Percentiles rank a stretch among this genome's conserved stretches.
phyloP scores from a whole-genome alignment of 805 yeast species.

The Schizosaccharomyces cryophilus region DNA sequence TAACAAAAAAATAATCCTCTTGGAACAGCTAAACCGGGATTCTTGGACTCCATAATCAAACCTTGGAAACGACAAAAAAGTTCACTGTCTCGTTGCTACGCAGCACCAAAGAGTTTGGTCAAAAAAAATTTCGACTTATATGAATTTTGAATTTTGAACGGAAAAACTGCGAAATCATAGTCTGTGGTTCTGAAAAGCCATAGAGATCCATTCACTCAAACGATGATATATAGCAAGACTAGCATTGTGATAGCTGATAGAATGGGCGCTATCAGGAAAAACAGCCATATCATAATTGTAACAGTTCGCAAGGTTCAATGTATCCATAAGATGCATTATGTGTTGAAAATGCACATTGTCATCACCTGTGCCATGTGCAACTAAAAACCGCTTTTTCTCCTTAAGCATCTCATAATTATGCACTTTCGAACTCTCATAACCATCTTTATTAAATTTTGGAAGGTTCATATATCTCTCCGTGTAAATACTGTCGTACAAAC shows the following conservation, averaged over 20 bases:
- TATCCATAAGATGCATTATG: conserved; percentile 52
- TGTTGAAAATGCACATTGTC: conserved; percentile 94
- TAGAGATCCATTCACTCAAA: conserved; percentile 32
- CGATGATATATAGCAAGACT: conserved; percentile 46
- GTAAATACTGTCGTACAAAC: conserved; percentile 53
- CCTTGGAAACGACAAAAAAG: too few relatives aligned
- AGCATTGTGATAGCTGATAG: conserved; percentile 60
- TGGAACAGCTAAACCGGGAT: too few relatives aligned
- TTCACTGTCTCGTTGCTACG: too few relatives aligned
- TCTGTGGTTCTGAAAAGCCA: too few relatives aligned
- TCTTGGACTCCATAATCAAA: too few relatives aligned
- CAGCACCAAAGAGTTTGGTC: too few relatives aligned
- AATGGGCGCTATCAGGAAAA: conserved; percentile 85
- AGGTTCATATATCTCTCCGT: conserved; percentile 86
- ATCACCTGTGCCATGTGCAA: conserved; percentile 94
- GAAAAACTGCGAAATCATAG: too few relatives aligned
- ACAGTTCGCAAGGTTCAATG: conserved; percentile 41
- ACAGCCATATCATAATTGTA: conserved; percentile 76
- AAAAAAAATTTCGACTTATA: too few relatives aligned
- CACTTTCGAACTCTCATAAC: conserved; percentile 37
- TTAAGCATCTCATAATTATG: conserved; percentile 31
- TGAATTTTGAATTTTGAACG: too few relatives aligned
- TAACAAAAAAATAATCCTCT: too few relatives aligned
- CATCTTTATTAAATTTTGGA: conserved; percentile 39
- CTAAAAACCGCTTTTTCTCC: conserved; percentile 37